Conservation (phyloP, 805 yeast genomes). For the Suhomyces sp. region DNA sequence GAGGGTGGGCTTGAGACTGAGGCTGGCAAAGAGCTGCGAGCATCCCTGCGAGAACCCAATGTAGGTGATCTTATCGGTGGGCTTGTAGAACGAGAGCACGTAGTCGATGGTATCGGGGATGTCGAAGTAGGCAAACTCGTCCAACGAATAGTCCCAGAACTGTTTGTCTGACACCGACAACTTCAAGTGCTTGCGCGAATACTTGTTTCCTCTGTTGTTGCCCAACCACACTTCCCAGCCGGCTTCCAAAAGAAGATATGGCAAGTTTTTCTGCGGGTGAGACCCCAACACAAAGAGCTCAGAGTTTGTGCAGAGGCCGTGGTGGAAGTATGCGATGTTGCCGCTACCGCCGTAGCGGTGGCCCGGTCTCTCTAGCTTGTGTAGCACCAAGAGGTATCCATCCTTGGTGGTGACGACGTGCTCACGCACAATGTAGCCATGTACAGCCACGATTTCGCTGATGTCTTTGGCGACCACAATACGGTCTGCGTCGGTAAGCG, state of each 20-base stretch:
- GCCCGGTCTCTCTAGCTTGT: conserved; percentile 19
- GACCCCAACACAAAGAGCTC: conserved; percentile 27
- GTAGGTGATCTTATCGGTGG: conserved; percentile 19
- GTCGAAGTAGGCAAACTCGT: conserved; percentile 31
- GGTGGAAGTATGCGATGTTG: conserved; percentile 30
- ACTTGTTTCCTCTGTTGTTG: conserved; percentile 21
- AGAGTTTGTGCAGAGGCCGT: conserved; percentile 30
- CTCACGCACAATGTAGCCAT: conserved; percentile 26
- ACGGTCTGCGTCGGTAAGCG: conserved; percentile 1
- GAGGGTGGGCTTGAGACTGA: conserved; percentile 24
- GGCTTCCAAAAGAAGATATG: conserved; percentile 10
- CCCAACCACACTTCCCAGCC: conserved; percentile 19
- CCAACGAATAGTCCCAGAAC: conserved; percentile 32
- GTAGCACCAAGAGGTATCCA: conserved; percentile 26
- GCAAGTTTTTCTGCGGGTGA: conserved; percentile 19
- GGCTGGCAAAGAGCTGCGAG: conserved; percentile 30
- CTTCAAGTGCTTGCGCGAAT: conserved; percentile 29
- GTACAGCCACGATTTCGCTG: conserved; percentile 19
- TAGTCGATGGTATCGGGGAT: conserved; percentile 27
- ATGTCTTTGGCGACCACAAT: conserved; percentile 18
- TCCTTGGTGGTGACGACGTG: conserved; percentile 30
- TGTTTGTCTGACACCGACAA: conserved; percentile 19
- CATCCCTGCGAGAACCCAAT: conserved; percentile 34
- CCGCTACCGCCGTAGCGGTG: neutral
- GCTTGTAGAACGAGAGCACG: conserved; percentile 17